Conservation (phyloP, 495 filamentous ascomycete species). For the Pyronema omphalodes region DNA sequence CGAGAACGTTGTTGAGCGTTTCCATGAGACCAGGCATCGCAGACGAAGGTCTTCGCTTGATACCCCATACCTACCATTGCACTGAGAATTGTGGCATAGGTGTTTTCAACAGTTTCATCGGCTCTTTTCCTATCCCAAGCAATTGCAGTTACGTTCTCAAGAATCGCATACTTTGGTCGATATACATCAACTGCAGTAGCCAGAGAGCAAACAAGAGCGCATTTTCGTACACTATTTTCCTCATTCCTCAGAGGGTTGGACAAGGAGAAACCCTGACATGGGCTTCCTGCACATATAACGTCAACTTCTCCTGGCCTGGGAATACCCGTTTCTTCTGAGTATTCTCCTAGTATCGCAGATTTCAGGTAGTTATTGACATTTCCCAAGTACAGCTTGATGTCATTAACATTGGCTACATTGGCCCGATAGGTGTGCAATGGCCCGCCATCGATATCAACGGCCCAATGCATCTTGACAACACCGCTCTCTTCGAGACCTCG, state of each 20-base stretch:
- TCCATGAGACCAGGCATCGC: conserved; percentile 52
- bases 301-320: conserved; percentile 37
- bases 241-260: conserved; percentile 35
- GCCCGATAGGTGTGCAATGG: conserved; percentile 54
- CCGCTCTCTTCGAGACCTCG: conserved; percentile 56
- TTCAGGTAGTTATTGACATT: conserved; percentile 51
- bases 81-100: conserved; percentile 49
- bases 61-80: conserved; percentile 55
- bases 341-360: conserved; percentile 35
- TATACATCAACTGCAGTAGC: conserved; percentile 55
- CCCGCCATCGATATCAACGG: conserved; percentile 41
- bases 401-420: conserved; percentile 29
- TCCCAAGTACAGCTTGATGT: conserved; percentile 36
- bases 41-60: conserved; percentile 41
- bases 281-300: conserved; percentile 51
- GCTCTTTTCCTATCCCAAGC: conserved; percentile 26
- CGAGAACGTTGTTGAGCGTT: conserved; percentile 42
- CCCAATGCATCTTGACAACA: conserved; percentile 41
- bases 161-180: conserved; percentile 46
- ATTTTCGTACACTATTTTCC: conserved; percentile 37
- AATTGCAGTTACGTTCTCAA: conserved; percentile 56
- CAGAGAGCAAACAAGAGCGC: conserved; percentile 54
- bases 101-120: conserved; percentile 31
- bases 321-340: conserved; percentile 12
- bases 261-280: conserved; percentile 52